Conservation (phyloP, 495 filamentous ascomycete species). For the Lepraria neglecta region DNA sequence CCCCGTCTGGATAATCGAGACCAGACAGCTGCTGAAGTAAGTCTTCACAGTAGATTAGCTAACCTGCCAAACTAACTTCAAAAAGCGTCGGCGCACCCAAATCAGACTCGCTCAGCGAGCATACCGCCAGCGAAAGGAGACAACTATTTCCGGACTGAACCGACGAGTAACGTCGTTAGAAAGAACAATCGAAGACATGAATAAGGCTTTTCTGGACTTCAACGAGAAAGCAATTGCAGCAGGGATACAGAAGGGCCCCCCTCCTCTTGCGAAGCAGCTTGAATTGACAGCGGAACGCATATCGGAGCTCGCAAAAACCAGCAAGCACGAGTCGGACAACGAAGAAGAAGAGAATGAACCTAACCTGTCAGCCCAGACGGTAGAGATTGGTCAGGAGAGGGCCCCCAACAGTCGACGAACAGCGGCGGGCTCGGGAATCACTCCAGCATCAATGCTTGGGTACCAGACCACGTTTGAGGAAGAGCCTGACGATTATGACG, state of each 20-base stretch:
- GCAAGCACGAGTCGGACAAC: slow-evolving; percentile 27
- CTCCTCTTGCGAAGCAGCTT: slow-evolving; percentile 36
- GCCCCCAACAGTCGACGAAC: neutral
- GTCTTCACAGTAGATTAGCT: slow-evolving; percentile 3
- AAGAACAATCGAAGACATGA: slow-evolving; percentile 64
- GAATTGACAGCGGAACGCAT: slow-evolving; percentile 44
- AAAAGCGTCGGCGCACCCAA: slow-evolving; percentile 75
- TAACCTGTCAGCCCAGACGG: neutral
- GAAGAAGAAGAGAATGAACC: slow-evolving; percentile 33
- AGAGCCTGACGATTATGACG: slow-evolving; percentile 18
- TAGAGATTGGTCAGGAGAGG: slow-evolving; percentile 22
- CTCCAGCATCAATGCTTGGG: slow-evolving; percentile 5
- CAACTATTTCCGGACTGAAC: slow-evolving; percentile 66
- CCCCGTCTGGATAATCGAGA: slow-evolving; percentile 66
- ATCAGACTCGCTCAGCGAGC: slow-evolving; percentile 80
- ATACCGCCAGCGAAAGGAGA: slow-evolving; percentile 79
- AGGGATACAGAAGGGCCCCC: slow-evolving; percentile 37
- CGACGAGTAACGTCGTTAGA: slow-evolving; percentile 59
- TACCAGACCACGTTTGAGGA: slow-evolving; percentile 18
- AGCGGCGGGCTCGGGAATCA: neutral
- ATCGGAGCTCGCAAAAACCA: slow-evolving; percentile 39
- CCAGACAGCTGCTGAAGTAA: slow-evolving; percentile 45
- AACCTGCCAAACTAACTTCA: slow-evolving; percentile 10
- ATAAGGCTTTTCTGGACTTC: slow-evolving; percentile 62
- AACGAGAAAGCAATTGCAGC: slow-evolving; percentile 53